A percentile compares a stretch with the other conserved stretches of the same genome.
Conservation (phyloP, 2,329 filamentous ascomycete genomes). For the Diaporthe vexans region DNA sequence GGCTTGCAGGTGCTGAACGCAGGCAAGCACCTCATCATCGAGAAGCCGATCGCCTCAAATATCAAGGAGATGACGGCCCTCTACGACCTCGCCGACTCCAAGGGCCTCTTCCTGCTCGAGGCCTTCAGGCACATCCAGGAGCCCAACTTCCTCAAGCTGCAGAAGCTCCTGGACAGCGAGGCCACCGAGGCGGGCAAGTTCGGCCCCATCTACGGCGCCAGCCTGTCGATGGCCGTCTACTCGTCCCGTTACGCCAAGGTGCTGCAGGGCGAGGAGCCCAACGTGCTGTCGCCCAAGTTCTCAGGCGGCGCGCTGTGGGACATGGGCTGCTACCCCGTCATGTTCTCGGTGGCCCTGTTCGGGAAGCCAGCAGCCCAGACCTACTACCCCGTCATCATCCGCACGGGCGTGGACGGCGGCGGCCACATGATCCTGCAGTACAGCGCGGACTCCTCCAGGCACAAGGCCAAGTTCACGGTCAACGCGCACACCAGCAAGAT, state of each 20-base stretch:
- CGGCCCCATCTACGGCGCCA: conserved; percentile 37
- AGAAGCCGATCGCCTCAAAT: conserved; percentile 68
- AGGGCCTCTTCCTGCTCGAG: conserved; percentile 42
- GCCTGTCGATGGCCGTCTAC: conserved; percentile 37
- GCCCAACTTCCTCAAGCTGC: conserved; percentile 40
- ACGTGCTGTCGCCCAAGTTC: conserved; percentile 41
- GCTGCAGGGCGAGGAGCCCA: conserved; percentile 39
- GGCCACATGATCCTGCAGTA: conserved; percentile 39
- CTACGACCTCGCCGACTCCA: conserved; percentile 53
- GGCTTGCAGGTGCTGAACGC: conserved; percentile 61
- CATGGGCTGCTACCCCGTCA: conserved; percentile 41
- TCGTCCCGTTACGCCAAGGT: conserved; percentile 40
- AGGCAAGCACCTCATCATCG: conserved; percentile 67
- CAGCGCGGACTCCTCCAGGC: conserved; percentile 30
- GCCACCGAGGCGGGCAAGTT: conserved; percentile 36
- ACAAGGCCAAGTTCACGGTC: conserved; percentile 40
- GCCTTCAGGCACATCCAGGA: conserved; percentile 42
- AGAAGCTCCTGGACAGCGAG: conserved; percentile 34
- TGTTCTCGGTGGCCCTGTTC: conserved; percentile 38
- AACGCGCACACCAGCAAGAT: conserved; percentile 42
- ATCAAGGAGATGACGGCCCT: conserved; percentile 62
- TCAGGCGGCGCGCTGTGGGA: conserved; percentile 39
- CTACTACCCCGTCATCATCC: conserved; percentile 39
- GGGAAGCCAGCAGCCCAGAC: conserved; percentile 38
- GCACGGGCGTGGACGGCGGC: conserved; percentile 39